Evolutionary conservation across 2,329 filamentous ascomycete species (phyloP).

Genomic region (Colletotrichum lupini): DNA sequence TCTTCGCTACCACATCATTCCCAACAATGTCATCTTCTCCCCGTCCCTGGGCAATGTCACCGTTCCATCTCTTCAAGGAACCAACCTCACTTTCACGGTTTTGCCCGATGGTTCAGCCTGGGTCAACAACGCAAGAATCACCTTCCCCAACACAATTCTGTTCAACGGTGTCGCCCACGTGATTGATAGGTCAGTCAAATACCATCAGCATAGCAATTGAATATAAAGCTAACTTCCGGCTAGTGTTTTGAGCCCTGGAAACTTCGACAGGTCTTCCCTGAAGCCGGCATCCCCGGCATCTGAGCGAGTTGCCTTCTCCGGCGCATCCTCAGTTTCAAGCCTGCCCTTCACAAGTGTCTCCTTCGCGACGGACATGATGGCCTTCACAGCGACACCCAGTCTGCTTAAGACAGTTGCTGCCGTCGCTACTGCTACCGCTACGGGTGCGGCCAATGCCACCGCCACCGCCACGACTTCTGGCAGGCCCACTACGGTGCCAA

Average conservation of each 20-base stretch:
- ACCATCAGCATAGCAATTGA: rapidly evolving
- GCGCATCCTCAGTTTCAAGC: conserved; percentile 39
- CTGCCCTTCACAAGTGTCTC: conserved; percentile 42
- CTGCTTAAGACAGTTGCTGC: conserved; percentile 42
- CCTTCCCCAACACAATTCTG: conserved; percentile 44
- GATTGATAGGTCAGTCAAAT: conserved; percentile 42
- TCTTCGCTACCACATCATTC: conserved; percentile 45
- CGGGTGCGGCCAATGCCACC: not conserved
- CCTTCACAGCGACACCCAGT: conserved; percentile 42
- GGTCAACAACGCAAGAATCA: conserved; percentile 46
- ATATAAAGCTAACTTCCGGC: not conserved
- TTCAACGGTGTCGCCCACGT: conserved; percentile 47
- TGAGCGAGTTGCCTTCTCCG: conserved; percentile 42
- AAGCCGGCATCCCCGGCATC: conserved; percentile 38
- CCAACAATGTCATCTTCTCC: conserved; percentile 45
- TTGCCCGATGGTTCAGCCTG: conserved; percentile 43
- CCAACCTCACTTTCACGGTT: conserved; percentile 43
- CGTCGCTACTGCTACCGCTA: conserved; percentile 30
- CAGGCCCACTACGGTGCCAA: conserved; percentile 3
- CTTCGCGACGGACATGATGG: conserved; percentile 38
- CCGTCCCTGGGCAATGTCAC: conserved; percentile 42
- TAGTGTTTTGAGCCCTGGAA: conserved; percentile 42
- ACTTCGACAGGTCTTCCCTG: conserved; percentile 41
- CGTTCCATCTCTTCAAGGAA: conserved; percentile 39
- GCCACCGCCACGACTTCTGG: conserved; percentile 4